Evolutionary conservation across 257 asterid species (phyloP), one percentile per base, ranked within the genome.

Genomic region (Solanum virginianum): DNA sequence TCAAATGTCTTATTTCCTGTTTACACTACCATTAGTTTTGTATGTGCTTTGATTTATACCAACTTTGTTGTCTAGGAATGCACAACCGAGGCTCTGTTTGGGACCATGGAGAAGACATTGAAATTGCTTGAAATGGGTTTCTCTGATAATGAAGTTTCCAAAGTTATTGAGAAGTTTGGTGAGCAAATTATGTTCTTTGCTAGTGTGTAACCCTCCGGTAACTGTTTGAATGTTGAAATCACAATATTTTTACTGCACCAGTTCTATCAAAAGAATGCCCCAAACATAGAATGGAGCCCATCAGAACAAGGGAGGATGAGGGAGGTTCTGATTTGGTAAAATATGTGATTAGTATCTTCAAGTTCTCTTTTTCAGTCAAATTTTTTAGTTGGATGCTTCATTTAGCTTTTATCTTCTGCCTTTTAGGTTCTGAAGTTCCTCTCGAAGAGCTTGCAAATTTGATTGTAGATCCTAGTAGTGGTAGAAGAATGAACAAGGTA

Each of bases 71-170:
- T 82, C 80, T 92, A 94, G 99, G 97, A 91, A 72, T 74, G 86
- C 87, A 88, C 83, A 92, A 93, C 94, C 32, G 99, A 95, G 86
- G 86, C 89, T 54, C 84, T 95, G 89, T 94, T 93, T 90, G 93
- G 98, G 82, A 93, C 95, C 70, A 97, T 95, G 99, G 98, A 97
- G 88, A 97, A 95, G 91, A 92, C 98, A 36, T 98, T 97, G 71
- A 86, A 86, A 86, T 86, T 97, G 88, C 92, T 95, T 80, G 98
- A 95, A 83, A 97, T 97, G 96, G 99, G 99, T 59, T 97, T 97
- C 88, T 72, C 97, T 24, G 99, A 97, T 85, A 85, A 90, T 9
- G 97, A 94, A 70, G 92, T 95, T 86, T 97, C 99, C 39, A 85
- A 88, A 59, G 98, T 95, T 89, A 93, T 94, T 87, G 99, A 95